Evolutionary conservation across 1,284 basidiomycete genomes (phyloP).

Genomic region (Sutorius eximius): DNA sequence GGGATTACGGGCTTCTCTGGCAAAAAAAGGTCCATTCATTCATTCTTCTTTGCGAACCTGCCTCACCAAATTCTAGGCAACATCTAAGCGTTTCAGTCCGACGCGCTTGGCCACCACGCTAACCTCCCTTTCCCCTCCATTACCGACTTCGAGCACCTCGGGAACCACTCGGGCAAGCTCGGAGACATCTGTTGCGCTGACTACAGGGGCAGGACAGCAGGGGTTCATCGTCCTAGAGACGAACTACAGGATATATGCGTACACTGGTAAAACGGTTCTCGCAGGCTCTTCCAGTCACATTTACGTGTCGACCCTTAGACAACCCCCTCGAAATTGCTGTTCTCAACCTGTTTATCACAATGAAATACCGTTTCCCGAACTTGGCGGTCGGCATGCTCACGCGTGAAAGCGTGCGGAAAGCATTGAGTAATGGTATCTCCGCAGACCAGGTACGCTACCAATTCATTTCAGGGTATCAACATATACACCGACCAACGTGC

Average conservation of each 20-base stretch:
- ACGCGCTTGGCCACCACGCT: constrained; percentile 96
- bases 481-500: constrained; percentile 10
- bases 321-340: constrained; percentile 97
- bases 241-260: constrained; percentile 97
- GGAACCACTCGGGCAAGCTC: constrained; percentile 30
- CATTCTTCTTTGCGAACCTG: neutral
- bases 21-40: constrained; percentile 56
- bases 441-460: constrained; percentile 78
- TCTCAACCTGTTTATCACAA: constrained; percentile 88
- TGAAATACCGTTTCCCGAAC: constrained; percentile 95
- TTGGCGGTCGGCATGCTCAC: constrained; percentile 94
- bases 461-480: constrained; percentile 15
- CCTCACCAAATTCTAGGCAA: constrained; percentile 43
- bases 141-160: constrained; percentile 61
- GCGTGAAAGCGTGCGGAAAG: constrained; percentile 92
- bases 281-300: constrained; percentile 3
- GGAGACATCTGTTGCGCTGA: constrained; percentile 28
- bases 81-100: constrained; percentile 84
- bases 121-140: constrained; percentile 76
- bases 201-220: constrained; percentile 58
- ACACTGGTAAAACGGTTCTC: constrained; percentile 69
- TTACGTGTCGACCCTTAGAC: constrained; percentile 47
- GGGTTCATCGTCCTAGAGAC: constrained; percentile 98
- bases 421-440: constrained; percentile 92
- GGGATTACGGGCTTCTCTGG: constrained; percentile 94